Evolutionary conservation across 768 basidiomycete genomes (phyloP), one percentile per base, ranked within the genome.

Genomic region (Exidia glandulosa): DNA sequence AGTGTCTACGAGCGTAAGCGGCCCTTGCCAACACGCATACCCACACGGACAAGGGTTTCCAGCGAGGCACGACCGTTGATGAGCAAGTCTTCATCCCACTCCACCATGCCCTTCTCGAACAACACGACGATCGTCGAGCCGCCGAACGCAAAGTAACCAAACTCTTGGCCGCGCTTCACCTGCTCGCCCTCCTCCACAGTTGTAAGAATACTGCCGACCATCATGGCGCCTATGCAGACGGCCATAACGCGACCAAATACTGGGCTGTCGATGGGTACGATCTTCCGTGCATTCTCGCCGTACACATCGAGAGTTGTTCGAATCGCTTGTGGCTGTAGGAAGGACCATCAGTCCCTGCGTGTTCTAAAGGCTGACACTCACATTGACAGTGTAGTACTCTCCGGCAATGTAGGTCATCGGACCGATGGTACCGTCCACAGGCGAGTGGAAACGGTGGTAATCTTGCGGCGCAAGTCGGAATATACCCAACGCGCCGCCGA

Each of bases 361-460:
- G n/a, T 16, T 34, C 48, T 37, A 54, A 56, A 6, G 47, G 59
- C 32, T 45, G 45, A n/a, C 2, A 75, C 82, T 56, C 64, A 89
- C 88, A 60, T 94, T 95, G 62, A 96, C 95, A 0, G 96, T 97
- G 72, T 96, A 98, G 72, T 96, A 97, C 67, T 95, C 92, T 5
- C 95, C 95, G 2, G 83, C 64, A 59, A 97, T 88, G 66, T 88
- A 80, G 5, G 82, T 84, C 83, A 94, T 91, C 33, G 76, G 76
- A 19, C 94, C 94, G 31, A 98, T 81, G 36, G 70, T 81, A 0
- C 94, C 93, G 62, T 90, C 89, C 25, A 94, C 88, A 0, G 91
- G 90, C 0, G 82, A 82, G 69, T 91, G 90, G 79, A 94, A 96
- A 1, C 94, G 87, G 71, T 97, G 94, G 67, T 97, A 97, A 66